These are phyloP conservation scores for Candolleomyces aberdarensis DNA, from an alignment of 768 basidiomycete genomes.

Conservation along the genomic window DNA sequence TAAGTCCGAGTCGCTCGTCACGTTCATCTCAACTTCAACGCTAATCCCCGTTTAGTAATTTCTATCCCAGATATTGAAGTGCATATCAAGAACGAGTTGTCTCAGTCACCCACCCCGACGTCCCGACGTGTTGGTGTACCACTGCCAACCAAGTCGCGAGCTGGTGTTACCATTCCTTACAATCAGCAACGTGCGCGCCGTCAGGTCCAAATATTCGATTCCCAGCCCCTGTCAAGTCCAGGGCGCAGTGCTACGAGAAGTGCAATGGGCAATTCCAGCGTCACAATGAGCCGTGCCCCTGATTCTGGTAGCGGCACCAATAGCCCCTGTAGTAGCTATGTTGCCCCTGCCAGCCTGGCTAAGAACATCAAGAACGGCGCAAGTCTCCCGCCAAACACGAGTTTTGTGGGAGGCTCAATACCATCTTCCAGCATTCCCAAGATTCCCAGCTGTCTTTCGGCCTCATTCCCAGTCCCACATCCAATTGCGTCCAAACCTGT, in stretches of 20 bases:
- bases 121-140: slow-evolving; percentile 83
- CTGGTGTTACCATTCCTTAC: slow-evolving; percentile 60
- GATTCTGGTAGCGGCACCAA: slow-evolving; percentile 33
- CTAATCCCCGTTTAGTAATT: slow-evolving; percentile 55
- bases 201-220: slow-evolving; percentile 80
- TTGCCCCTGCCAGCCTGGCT: slow-evolving; percentile 37
- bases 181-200: slow-evolving; percentile 48
- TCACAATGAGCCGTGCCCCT: slow-evolving; percentile 25
- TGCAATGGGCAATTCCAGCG: slow-evolving; percentile 24
- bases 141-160: slow-evolving; percentile 57
- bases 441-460: slow-evolving; percentile 35
- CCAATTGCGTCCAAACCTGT: slow-evolving; percentile 4
- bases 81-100: slow-evolving; percentile 69
- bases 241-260: slow-evolving; percentile 33
- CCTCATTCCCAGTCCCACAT: slow-evolving; percentile 13
- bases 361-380: slow-evolving; percentile 22
- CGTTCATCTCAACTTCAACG: neutral
- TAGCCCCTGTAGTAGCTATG: slow-evolving; percentile 39
- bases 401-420: slow-evolving; percentile 23
- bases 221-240: slow-evolving; percentile 71
- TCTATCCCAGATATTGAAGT: slow-evolving; percentile 78
- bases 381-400: slow-evolving; percentile 18
- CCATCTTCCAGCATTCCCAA: slow-evolving; percentile 40
- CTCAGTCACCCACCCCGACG: slow-evolving; percentile 64
- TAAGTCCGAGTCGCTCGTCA: slow-evolving; percentile 39